A percentile compares a stretch with the other conserved stretches of the same genome.
These are phyloP conservation scores for Coniochaeta ligniaria DNA, from an alignment of 2,329 filamentous ascomycete species.

Conservation along the genomic window DNA sequence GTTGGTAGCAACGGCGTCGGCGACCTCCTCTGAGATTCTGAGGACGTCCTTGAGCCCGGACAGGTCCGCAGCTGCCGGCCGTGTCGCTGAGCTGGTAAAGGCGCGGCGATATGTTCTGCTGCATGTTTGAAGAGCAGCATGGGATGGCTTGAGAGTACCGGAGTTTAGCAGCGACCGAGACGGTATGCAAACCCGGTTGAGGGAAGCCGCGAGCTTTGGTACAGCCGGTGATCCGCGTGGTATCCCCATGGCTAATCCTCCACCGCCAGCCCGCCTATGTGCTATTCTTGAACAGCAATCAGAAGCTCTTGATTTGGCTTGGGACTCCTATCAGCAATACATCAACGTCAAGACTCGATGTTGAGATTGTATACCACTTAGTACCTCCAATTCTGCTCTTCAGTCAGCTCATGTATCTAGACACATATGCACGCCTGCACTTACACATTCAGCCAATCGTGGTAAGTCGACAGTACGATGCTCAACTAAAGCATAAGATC, in stretches of 20 bases:
- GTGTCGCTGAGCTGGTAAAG: not conserved
- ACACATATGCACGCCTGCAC: not conserved
- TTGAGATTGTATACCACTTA: too few relatives aligned
- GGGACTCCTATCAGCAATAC: not conserved
- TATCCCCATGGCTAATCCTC: not conserved
- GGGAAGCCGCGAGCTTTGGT: not conserved
- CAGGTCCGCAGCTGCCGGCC: constrained; percentile 4
- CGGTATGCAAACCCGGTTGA: not conserved
- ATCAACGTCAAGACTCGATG: not conserved
- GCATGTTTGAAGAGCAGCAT: not conserved
- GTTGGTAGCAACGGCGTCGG: constrained; percentile 64
- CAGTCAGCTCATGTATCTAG: not conserved
- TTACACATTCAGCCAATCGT: not conserved
- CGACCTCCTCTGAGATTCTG: constrained; percentile 74
- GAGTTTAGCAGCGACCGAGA: not conserved
- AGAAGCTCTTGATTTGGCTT: too few relatives aligned
- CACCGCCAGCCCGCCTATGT: not conserved
- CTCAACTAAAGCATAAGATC: not conserved
- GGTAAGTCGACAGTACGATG: not conserved
- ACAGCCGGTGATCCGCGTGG: not conserved
- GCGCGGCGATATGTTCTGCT: not conserved
- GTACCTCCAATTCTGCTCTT: not conserved
- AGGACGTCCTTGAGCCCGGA: constrained; percentile 42
- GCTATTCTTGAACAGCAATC: too few relatives aligned
- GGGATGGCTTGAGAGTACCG: not conserved